Percentiles rank a stretch among this genome's conserved stretches.
phyloP scores from a whole-genome alignment of 495 filamentous ascomycete species.

The Aspergillus incahuasiensis region DNA sequence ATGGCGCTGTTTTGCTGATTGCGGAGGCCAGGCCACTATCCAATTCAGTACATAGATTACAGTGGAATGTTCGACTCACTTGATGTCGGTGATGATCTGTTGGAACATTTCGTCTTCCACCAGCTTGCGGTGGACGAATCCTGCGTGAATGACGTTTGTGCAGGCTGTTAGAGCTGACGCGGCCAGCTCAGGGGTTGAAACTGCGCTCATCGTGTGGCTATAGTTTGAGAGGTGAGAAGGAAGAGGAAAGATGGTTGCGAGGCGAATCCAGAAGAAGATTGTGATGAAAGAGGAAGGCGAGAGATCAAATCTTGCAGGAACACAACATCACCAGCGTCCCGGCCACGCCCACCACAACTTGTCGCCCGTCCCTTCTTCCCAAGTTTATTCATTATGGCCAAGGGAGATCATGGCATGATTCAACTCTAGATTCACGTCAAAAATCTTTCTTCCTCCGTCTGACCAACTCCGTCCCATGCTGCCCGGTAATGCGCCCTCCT shows the following conservation, averaged over 20 bases:
- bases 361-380: too few species aligned
- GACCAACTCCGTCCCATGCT: too few species aligned
- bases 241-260: neutral
- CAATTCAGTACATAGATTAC: constrained; percentile 18
- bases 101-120: neutral
- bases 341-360: too few species aligned
- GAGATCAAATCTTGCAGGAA: neutral
- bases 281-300: neutral
- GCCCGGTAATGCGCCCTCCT: too few species aligned
- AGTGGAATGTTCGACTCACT: neutral
- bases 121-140: neutral
- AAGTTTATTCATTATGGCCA: too few species aligned
- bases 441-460: too few species aligned
- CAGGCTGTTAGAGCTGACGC: neutral
- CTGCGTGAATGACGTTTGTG: neutral
- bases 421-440: too few species aligned
- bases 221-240: neutral
- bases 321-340: neutral
- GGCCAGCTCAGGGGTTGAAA: neutral
- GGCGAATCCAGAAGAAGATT: neutral
- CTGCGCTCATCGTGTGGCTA: neutral
- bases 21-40: neutral
- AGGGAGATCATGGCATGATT: too few species aligned
- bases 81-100: neutral
- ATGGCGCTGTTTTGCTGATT: neutral